These are phyloP conservation scores for Platismatia glauca DNA, from an alignment of 495 filamentous ascomycete genomes.

Conservation along the genomic window DNA sequence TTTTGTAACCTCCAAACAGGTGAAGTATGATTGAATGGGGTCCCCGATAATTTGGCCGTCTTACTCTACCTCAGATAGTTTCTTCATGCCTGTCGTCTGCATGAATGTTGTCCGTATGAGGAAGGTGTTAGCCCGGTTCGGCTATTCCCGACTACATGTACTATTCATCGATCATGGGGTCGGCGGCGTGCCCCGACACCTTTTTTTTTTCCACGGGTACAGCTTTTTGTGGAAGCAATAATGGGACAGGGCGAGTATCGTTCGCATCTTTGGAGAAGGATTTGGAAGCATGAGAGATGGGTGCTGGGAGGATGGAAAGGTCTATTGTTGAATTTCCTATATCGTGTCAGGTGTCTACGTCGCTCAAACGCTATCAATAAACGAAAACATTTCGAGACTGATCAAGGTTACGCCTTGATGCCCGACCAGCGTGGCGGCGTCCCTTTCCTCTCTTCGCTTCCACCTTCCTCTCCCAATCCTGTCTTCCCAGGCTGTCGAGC, in stretches of 20 bases:
- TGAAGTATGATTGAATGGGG: neutral
- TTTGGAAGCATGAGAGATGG: neutral
- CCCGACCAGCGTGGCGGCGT: constrained; percentile 15
- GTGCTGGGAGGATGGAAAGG: neutral
- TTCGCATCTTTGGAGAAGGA: no score
- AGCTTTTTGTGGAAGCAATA: no score
- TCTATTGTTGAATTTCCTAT: neutral
- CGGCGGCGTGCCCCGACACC: no score
- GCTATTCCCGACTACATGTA: neutral
- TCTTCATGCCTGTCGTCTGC: neutral
- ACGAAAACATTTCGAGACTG: neutral
- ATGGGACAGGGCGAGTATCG: neutral
- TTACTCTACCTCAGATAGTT: neutral
- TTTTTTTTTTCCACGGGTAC: no score
- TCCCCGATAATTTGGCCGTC: neutral
- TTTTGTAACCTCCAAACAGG: neutral
- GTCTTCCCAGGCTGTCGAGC: constrained; percentile 48
- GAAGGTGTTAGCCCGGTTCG: neutral
- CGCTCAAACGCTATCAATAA: constrained; percentile 11
- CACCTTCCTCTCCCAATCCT: neutral
- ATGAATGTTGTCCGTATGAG: neutral
- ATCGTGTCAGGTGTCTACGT: neutral
- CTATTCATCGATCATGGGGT: no score
- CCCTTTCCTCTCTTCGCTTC: neutral
- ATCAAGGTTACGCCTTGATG: constrained; percentile 1